Evolutionary conservation across 1,284 basidiomycete species (phyloP).

Genomic region (Ganoderma sinense): DNA sequence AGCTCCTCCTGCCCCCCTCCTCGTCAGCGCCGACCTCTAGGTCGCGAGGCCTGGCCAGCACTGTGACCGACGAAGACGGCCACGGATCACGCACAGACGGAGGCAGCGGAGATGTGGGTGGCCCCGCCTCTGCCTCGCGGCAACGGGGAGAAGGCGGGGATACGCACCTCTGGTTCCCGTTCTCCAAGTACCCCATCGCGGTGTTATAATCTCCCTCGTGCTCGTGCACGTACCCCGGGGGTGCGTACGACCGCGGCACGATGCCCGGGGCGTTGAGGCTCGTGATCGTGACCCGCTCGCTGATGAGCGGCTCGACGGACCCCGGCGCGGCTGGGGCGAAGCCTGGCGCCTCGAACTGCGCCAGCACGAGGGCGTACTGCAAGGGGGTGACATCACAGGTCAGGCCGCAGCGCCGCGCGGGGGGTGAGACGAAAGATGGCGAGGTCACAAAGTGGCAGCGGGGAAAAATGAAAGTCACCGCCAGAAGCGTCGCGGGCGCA

Average conservation of each 20-base stretch:
- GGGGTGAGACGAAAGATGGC: not conserved
- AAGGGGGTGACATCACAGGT: slow-evolving; percentile 7
- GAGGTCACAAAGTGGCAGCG: not conserved
- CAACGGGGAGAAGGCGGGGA: not conserved
- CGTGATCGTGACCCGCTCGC: slow-evolving; percentile 51
- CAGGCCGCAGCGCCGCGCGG: not conserved
- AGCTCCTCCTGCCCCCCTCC: not conserved
- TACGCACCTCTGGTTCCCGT: slow-evolving; percentile 60
- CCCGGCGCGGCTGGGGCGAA: slow-evolving; percentile 44
- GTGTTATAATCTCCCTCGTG: slow-evolving; percentile 57
- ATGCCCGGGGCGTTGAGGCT: slow-evolving; percentile 52
- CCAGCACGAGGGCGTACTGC: slow-evolving; percentile 58
- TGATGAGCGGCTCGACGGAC: slow-evolving; percentile 44
- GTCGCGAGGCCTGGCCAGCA: not conserved
- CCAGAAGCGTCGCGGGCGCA: not conserved
- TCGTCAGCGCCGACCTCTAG: not conserved
- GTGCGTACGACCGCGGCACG: slow-evolving; percentile 54
- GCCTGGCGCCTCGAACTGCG: slow-evolving; percentile 53
- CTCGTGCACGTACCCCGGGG: slow-evolving; percentile 58
- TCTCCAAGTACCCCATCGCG: slow-evolving; percentile 60
- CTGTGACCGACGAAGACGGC: not conserved
- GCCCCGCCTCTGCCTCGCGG: not conserved
- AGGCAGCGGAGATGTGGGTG: not conserved
- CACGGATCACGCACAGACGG: not conserved
- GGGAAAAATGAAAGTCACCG: not conserved